Evolutionary conservation across 1,284 basidiomycete species (phyloP).

Genomic region (Thecaphora frezii): DNA sequence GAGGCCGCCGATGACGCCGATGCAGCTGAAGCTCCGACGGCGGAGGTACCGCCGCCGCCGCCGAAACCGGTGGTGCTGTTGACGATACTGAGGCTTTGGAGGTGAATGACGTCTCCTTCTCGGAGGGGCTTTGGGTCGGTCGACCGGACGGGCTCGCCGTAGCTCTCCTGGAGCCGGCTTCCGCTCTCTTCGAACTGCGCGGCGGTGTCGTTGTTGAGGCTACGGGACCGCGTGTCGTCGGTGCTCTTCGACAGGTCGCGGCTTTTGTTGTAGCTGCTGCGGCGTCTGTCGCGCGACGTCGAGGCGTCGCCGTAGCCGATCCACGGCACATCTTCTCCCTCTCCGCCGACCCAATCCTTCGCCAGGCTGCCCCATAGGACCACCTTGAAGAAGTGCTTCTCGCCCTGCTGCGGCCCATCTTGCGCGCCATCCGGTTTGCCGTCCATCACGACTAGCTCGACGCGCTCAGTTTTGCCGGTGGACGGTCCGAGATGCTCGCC

Average conservation of each 20-base stretch:
- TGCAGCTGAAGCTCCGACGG: constrained; percentile 9
- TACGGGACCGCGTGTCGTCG: background rate
- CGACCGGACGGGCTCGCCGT: background rate
- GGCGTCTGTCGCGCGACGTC: background rate
- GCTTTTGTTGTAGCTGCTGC: background rate
- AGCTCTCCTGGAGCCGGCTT: background rate
- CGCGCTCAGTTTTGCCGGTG: constrained; percentile 5
- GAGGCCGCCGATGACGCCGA: constrained; percentile 1
- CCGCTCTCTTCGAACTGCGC: background rate
- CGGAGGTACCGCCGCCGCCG: background rate
- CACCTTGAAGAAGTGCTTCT: constrained; percentile 13
- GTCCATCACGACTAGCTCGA: constrained; percentile 20
- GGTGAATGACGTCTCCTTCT: constrained; percentile 15
- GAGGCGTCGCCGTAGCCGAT: background rate
- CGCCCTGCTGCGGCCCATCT: constrained; percentile 1
- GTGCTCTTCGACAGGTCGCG: background rate
- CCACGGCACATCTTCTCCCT: background rate
- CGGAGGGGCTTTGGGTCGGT: constrained; percentile 1
- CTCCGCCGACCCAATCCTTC: constrained; percentile 1
- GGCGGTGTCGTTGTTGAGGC: background rate
- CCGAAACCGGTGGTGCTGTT: constrained; percentile 1
- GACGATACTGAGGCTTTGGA: constrained; percentile 12
- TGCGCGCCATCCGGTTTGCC: constrained; percentile 2
- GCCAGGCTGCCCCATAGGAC: constrained; percentile 16
- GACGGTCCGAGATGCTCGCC: background rate